Evolutionary conservation across 2,329 filamentous ascomycete species (phyloP).

Genomic region (Fusarium sulawesiense): DNA sequence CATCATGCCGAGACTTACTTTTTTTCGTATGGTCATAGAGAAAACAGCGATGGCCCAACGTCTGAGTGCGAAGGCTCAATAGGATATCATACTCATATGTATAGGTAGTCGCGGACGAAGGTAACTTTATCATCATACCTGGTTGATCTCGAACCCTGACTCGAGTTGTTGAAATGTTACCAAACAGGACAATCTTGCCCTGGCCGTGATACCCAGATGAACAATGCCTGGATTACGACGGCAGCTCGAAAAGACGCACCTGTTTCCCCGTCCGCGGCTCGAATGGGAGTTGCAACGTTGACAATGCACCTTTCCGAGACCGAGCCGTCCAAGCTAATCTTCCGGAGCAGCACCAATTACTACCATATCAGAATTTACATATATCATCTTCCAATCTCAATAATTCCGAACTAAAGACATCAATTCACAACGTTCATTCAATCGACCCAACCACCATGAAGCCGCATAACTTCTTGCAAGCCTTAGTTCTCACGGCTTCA

Average conservation of each 20-base stretch:
- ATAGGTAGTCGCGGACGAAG: not conserved
- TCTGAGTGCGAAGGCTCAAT: not conserved
- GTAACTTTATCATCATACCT: not conserved
- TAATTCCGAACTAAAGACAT: not conserved
- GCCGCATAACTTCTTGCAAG: conserved; percentile 24
- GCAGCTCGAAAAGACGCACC: conserved; percentile 11
- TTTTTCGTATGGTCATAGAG: not conserved
- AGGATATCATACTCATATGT: not conserved
- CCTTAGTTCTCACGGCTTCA: conserved; percentile 19
- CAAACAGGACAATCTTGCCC: conserved; percentile 6
- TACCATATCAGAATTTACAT: not conserved
- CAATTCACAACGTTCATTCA: not conserved
- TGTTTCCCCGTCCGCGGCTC: conserved; percentile 23
- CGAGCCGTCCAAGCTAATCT: conserved; percentile 34
- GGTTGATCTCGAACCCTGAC: not conserved
- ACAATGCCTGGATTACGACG: conserved; percentile 8
- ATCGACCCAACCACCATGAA: conserved; percentile 30
- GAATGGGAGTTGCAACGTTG: conserved; percentile 25
- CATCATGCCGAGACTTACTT: not conserved
- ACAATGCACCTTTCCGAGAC: conserved; percentile 38
- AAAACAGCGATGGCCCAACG: not conserved
- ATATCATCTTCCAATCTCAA: conserved; percentile 8
- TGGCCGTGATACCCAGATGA: conserved; percentile 11
- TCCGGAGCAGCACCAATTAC: conserved; percentile 35
- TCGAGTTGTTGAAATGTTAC: not conserved